Evolutionary conservation across 495 filamentous ascomycete species (phyloP).

Genomic region (Barbatosphaeria neglecta): DNA sequence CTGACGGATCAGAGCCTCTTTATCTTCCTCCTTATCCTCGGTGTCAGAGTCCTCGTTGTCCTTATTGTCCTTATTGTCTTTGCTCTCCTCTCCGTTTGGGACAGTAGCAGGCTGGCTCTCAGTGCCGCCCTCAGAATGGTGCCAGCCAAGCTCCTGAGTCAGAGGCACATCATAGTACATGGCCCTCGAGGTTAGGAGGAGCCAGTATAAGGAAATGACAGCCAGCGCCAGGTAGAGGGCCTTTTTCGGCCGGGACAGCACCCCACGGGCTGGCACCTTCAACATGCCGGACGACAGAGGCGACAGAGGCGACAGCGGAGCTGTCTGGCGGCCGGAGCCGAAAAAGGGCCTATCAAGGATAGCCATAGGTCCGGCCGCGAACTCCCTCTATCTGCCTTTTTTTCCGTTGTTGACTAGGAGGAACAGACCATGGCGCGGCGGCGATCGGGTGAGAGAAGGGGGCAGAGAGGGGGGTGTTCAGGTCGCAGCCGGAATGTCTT

Average conservation of each 20-base stretch:
- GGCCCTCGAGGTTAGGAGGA: constrained; percentile 7
- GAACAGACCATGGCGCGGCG: background rate
- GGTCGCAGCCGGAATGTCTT: background rate
- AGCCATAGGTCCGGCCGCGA: background rate
- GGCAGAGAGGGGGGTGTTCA: too few relatives aligned
- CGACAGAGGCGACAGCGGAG: constrained; percentile 5
- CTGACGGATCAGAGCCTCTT: constrained; percentile 8
- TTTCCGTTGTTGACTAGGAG: too few relatives aligned
- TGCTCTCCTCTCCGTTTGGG: constrained; percentile 6
- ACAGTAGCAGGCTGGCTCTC: constrained; percentile 1
- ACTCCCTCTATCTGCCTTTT: background rate
- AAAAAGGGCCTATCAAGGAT: background rate
- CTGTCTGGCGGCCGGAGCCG: background rate
- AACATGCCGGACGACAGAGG: constrained; percentile 14
- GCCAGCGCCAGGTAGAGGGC: constrained; percentile 14
- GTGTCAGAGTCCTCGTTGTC: constrained; percentile 1
- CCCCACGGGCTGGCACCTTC: constrained; percentile 35
- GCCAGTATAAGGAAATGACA: constrained; percentile 18
- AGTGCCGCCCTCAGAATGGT: background rate
- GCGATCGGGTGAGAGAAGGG: background rate
- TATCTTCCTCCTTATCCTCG: constrained; percentile 11
- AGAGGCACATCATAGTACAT: background rate
- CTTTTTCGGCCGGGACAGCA: constrained; percentile 33
- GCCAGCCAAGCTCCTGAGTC: background rate
- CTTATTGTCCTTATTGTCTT: background rate